These are phyloP conservation scores for Dillenia suffruticosa DNA, from an alignment of 164 flowering plant species.

Conservation along the genomic window DNA sequence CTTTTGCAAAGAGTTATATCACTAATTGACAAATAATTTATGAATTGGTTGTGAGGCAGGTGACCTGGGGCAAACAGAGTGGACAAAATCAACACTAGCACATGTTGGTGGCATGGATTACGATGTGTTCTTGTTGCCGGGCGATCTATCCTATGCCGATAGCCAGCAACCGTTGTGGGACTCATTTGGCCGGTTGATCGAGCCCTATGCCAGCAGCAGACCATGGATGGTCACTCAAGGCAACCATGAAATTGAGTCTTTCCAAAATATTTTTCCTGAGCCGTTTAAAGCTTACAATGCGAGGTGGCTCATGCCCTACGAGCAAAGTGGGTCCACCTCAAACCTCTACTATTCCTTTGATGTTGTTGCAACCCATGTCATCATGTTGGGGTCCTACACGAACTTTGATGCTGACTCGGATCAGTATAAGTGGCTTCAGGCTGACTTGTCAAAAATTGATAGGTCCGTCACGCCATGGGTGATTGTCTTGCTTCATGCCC, in stretches of 20 bases:
- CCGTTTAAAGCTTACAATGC: conserved; percentile 8
- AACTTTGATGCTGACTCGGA: conserved; percentile 5
- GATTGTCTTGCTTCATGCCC: conserved; percentile 6
- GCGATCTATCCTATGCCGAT: conserved; percentile 17
- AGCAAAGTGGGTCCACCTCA: conserved; percentile 9
- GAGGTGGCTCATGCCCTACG: conserved; percentile 9
- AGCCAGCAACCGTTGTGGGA: conserved; percentile 15
- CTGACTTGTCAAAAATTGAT: conserved; percentile 1
- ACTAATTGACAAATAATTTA: no score
- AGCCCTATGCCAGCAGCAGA: conserved; percentile 11
- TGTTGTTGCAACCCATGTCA: conserved; percentile 5
- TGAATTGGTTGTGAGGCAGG: conserved; percentile 1
- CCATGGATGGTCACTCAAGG: conserved; percentile 14
- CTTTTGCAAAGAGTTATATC: no score
- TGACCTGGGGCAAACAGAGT: conserved; percentile 17
- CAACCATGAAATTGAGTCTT: conserved; percentile 13
- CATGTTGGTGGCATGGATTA: conserved; percentile 9
- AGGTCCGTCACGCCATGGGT: conserved; percentile 11
- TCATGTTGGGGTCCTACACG: conserved; percentile 12
- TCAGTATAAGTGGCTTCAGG: conserved; percentile 12
- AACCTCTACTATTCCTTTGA: conserved; percentile 16
- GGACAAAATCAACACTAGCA: conserved; percentile 12
- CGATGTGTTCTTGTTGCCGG: conserved; percentile 15
- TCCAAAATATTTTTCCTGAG: not conserved
- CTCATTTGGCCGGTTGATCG: conserved; percentile 17